Conservation (phyloP, 306 rosid genomes). For the Cicer bijugum region DNA sequence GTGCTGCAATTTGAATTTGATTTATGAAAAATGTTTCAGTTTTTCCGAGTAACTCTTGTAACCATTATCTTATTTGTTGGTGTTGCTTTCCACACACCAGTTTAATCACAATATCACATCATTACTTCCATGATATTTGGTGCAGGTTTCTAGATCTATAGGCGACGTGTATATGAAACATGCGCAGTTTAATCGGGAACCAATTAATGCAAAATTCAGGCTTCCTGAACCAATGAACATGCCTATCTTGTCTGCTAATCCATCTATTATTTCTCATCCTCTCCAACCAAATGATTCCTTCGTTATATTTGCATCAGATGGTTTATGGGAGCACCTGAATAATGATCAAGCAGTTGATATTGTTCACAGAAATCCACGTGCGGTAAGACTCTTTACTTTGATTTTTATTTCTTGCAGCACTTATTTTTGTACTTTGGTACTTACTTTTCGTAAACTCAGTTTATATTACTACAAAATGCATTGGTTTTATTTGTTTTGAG, state of each 20-base stretch:
- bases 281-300: conserved; percentile 91
- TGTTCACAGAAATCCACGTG: conserved; percentile 76
- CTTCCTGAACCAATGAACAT: conserved; percentile 83
- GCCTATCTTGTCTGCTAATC: conserved; percentile 82
- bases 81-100: not conserved
- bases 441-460: conserved; percentile 6
- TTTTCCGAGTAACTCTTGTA: conserved; percentile 33
- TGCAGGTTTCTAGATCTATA: conserved; percentile 93
- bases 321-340: conserved; percentile 94
- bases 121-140: conserved; percentile 40
- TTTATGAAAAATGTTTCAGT: conserved; percentile 15
- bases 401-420: conserved; percentile 21
- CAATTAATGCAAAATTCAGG: conserved; percentile 72
- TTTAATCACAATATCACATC: conserved; percentile 7
- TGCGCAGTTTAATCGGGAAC: conserved; percentile 73
- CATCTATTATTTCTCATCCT: conserved; percentile 74
- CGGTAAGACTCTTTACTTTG: conserved; percentile 53
- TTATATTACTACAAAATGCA: conserved; percentile 15
- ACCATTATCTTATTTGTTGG: conserved; percentile 35
- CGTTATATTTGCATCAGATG: conserved; percentile 97
- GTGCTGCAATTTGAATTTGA: conserved; percentile 7
- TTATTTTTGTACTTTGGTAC: conserved; percentile 30
- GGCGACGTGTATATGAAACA: conserved; percentile 92
- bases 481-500: conserved; percentile 32
- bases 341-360: conserved; percentile 90